A percentile compares a stretch with the other conserved stretches of the same genome.
Conservation (phyloP, 83 land plant genomes). For the Picea abies region DNA sequence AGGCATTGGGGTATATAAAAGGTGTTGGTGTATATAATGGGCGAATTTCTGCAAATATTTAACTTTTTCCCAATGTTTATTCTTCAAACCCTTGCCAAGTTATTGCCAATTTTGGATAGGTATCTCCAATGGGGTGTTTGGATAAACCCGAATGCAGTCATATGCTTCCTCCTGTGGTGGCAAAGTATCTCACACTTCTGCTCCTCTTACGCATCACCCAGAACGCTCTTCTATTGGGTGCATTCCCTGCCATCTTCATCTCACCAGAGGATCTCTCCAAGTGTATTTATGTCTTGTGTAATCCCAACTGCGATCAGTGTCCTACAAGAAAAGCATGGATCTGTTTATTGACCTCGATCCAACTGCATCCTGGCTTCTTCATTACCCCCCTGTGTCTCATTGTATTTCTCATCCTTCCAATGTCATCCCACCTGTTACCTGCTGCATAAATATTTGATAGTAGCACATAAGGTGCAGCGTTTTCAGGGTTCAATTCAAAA, state of each 20-base stretch:
- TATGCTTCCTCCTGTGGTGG: too few relatives aligned
- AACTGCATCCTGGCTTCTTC: conserved; percentile 38
- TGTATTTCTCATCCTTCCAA: conserved; percentile 24
- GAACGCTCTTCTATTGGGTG: conserved; percentile 1
- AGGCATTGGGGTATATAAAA: too few relatives aligned
- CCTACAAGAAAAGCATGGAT: conserved; percentile 40
- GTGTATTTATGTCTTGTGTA: conserved; percentile 17
- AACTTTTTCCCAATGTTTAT: too few relatives aligned
- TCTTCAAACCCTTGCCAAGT: too few relatives aligned
- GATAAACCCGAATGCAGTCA: too few relatives aligned
- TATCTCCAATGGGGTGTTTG: too few relatives aligned
- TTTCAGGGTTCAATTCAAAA: conserved; percentile 28
- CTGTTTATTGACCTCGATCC: conserved; percentile 31
- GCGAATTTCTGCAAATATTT: too few relatives aligned
- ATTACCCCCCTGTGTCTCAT: conserved; percentile 28
- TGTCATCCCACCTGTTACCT: conserved; percentile 35
- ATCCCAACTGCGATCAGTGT: conserved; percentile 29
- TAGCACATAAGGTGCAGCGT: conserved; percentile 36
- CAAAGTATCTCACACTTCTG: too few relatives aligned
- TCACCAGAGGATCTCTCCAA: conserved; percentile 20
- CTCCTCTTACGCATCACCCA: too few relatives aligned
- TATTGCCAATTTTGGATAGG: too few relatives aligned
- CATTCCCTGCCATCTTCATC: conserved; percentile 16
- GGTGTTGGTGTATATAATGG: too few relatives aligned
- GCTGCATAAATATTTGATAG: conserved; percentile 40